Evolutionary conservation across 106 monocot genomes (phyloP).

Genomic region (Agapanthus africanus): DNA sequence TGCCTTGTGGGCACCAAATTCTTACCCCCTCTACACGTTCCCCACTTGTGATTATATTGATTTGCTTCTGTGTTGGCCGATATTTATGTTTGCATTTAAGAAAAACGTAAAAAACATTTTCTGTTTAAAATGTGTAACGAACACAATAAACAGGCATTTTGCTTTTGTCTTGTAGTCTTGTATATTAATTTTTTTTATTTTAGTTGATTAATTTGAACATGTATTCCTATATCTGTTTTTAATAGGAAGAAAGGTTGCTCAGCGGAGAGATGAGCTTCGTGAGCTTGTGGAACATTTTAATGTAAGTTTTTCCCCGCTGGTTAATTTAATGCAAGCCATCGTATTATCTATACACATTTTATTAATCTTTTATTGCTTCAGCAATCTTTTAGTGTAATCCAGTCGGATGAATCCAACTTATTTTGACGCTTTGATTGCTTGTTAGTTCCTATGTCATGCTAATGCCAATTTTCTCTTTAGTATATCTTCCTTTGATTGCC

Average conservation of each 20-base stretch:
- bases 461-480: background rate
- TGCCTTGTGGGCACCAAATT: too few species aligned
- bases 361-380: too few species aligned
- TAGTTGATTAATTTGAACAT: background rate
- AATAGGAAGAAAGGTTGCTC: slow-evolving; percentile 81
- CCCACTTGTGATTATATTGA: too few species aligned
- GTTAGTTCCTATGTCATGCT: background rate
- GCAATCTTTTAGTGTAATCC: too few species aligned
- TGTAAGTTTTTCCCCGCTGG: slow-evolving; percentile 36
- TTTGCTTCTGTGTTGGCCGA: too few species aligned
- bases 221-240: slow-evolving; percentile 6
- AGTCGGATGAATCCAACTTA: background rate
- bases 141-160: background rate
- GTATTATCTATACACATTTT: too few species aligned
- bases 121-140: background rate
- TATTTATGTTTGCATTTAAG: background rate
- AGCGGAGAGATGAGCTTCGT: slow-evolving; percentile 54
- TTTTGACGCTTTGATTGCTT: background rate
- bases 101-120: background rate
- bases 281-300: slow-evolving; percentile 92
- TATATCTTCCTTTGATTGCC: background rate
- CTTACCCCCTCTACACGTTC: too few species aligned
- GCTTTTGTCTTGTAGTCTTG: background rate
- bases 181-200: slow-evolving; percentile 1
- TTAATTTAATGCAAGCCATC: background rate